Evolutionary conservation across 768 basidiomycete genomes (phyloP).

Genomic region (Lentinus brumalis): DNA sequence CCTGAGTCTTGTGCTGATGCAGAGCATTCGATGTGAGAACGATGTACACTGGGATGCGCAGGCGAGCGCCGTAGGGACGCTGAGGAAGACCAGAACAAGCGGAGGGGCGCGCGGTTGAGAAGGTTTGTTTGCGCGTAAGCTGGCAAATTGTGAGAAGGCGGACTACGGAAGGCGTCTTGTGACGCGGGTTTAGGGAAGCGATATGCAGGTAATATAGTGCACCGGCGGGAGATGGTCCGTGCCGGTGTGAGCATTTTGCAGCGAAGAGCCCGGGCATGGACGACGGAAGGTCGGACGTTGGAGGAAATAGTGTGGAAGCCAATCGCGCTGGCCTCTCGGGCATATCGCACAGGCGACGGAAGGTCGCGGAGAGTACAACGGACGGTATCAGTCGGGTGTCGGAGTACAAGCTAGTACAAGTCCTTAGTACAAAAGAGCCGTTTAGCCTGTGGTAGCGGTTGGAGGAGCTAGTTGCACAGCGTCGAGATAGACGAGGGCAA

Average conservation of each 20-base stretch:
- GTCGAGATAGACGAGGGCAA: too few species aligned
- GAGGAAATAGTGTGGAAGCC: not conserved
- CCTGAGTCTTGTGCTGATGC: constrained; percentile 3
- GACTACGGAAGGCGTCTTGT: constrained; percentile 17
- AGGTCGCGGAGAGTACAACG: not conserved
- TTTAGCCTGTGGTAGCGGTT: too few species aligned
- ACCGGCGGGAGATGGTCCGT: constrained; percentile 15
- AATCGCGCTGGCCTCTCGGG: not conserved
- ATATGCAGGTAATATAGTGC: constrained; percentile 1
- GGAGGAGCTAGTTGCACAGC: not conserved
- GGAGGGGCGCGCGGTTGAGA: constrained; percentile 1
- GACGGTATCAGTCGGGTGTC: too few species aligned
- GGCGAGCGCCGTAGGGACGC: constrained; percentile 1
- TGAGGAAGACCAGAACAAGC: not conserved
- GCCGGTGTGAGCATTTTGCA: constrained; percentile 14
- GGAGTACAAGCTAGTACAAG: too few species aligned
- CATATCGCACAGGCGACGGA: not conserved
- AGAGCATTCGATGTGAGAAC: not conserved
- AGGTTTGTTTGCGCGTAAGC: constrained; percentile 11
- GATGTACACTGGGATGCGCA: not conserved
- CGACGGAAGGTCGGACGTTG: not conserved
- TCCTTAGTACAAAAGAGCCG: too few species aligned
- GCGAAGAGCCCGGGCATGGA: not conserved
- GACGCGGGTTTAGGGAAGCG: constrained; percentile 24
- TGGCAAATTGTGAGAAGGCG: constrained; percentile 5